These are phyloP conservation scores for Mortierella sp. DNA, from an alignment of 371 early-diverging fungal genomes.

Conservation along the genomic window DNA sequence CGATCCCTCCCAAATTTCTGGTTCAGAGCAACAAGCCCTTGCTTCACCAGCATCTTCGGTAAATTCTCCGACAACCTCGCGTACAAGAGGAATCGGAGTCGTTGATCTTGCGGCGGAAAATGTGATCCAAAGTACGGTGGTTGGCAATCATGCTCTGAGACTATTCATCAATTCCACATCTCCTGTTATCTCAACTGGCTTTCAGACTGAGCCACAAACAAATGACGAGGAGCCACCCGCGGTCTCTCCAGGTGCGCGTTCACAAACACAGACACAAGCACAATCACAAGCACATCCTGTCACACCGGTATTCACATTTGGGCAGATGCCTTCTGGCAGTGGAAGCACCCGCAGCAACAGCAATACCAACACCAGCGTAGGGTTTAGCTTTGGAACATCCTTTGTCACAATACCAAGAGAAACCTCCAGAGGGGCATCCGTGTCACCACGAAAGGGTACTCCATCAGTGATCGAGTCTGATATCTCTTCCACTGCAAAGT, in stretches of 20 bases:
- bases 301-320: neutral
- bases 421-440: neutral
- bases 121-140: constrained; percentile 43
- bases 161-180: constrained; percentile 37
- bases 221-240: constrained; percentile 20
- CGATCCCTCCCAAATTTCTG: neutral
- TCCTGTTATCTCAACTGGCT: constrained; percentile 9
- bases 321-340: neutral
- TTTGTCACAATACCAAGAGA: constrained; percentile 20
- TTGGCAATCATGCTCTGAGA: constrained; percentile 46
- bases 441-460: neutral
- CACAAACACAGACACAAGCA: neutral
- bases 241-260: neutral
- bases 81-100: constrained; percentile 6
- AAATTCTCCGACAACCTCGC: neutral
- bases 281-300: neutral
- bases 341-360: neutral
- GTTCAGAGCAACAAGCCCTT: neutral
- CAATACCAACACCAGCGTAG: constrained; percentile 16
- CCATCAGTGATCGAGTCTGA: neutral
- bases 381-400: constrained; percentile 40
- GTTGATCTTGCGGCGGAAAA: constrained; percentile 48
- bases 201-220: constrained; percentile 14
- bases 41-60: neutral
- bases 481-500: neutral